Evolutionary conservation across 306 rosid genomes (phyloP), one percentile per base, ranked within the genome.

Genomic region (Vigna trinervia): DNA sequence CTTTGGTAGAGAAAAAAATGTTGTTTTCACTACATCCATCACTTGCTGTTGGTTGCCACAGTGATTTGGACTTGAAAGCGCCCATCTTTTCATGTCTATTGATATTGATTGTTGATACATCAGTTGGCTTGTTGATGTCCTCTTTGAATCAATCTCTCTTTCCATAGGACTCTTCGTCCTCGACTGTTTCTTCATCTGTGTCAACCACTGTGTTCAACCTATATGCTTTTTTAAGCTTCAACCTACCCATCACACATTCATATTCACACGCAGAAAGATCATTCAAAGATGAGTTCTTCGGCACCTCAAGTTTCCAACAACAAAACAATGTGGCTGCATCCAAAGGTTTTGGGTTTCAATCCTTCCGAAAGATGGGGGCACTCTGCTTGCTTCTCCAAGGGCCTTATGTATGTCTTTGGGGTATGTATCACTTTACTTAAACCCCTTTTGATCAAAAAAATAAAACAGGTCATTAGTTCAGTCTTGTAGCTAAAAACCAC

Each of bases 291-390:
- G 97, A 89, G 90, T 47, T 87, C 94, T 66, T 57, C 73, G 17
- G 84, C 80, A 39, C 78, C 71, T 78, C 89, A 87, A 83, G 60
- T 77, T 59, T 56, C 83, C 23, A 88, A 79, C 86, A 89, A 82
- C 86, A 90, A 89, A 82, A 92, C 97, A 93, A 90, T 93, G 94
- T 93, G 97, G 97, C 84, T 90, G 64, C 88, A 86, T 77, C 97
- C 97, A 22, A 90, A 88, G 78, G 90, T 85, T 62, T 51, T 83
- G 87, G 96, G 91, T 38, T 89, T 84, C 51, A 84, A 82, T 64
- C 97, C 94, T 82, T 84, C 94, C 69, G 94, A 90, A 69, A 81
- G 97, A 93, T 93, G 97, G 97, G 97, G 97, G 53, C 97, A 93
- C 86, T 87, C 97, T 69, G 91, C 96, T 83, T 90, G 96, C 74